Conservation (phyloP, 257 asterid genomes). For the Petrea volubilis region DNA sequence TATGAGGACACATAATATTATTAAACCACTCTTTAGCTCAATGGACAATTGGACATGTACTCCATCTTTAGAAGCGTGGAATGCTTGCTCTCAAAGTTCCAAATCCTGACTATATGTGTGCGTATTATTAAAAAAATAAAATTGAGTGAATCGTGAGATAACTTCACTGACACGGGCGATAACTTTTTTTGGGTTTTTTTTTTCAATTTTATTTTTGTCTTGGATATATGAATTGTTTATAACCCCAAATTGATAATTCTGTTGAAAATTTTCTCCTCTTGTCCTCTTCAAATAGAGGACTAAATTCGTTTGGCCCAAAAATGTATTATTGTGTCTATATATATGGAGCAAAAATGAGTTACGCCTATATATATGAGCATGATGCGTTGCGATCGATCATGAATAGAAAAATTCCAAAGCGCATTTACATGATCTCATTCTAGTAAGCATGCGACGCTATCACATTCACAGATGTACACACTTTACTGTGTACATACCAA, state of each 20-base stretch:
- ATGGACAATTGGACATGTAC: too few relatives aligned
- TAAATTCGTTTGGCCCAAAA: background rate
- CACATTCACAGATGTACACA: constrained; percentile 18
- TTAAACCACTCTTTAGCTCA: too few relatives aligned
- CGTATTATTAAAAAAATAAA: too few relatives aligned
- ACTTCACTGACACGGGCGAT: too few relatives aligned
- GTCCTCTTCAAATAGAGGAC: background rate
- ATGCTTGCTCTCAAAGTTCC: too few relatives aligned
- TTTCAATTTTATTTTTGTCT: too few relatives aligned
- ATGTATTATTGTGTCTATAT: background rate
- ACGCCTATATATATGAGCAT: background rate
- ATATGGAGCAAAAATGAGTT: constrained; percentile 9
- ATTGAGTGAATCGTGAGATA: too few relatives aligned
- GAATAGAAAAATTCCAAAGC: constrained; percentile 5
- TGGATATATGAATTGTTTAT: too few relatives aligned
- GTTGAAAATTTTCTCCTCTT: background rate
- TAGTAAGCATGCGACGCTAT: constrained; percentile 18
- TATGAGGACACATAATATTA: too few relatives aligned
- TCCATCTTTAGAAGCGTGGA: too few relatives aligned
- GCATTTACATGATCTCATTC: constrained; percentile 28
- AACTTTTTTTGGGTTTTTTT: too few relatives aligned
- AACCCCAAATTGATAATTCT: background rate
- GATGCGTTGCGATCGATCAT: constrained; percentile 12
- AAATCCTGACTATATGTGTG: too few relatives aligned
- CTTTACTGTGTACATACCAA: background rate